Evolutionary conservation across 2,329 filamentous ascomycete genomes (phyloP), one percentile per base, ranked within the genome.

Genomic region (Apiospora koreana): DNA sequence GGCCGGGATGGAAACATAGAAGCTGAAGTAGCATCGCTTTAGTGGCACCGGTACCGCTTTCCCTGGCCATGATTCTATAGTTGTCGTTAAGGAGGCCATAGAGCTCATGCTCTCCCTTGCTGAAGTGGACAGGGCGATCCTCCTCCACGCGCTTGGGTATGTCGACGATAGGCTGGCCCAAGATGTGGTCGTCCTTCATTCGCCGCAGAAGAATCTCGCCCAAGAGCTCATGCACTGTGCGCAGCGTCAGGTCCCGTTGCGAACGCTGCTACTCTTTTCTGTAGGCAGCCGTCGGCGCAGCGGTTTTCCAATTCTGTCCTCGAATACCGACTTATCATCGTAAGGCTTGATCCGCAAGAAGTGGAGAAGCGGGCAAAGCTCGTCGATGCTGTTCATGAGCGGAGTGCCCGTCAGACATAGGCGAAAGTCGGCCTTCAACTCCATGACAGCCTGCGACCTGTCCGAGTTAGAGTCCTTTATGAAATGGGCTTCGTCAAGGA

Each of bases 361-460:
- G 2, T 88, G 88, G 66, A 97, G 85, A 18, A 97, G 83, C 1
- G 94, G 92, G 77, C 89, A 96, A 2, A 97, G 85, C 76, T 98
- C 95, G 42, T 89, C 85, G 2, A 95, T 89, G 16, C 87, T 90
- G 75, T 97, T 98, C 93, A 97, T 97, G 91, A 96, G 94, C 0
- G 93, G 93, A 0, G 93, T 96, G 28, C 93, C 93, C 7, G 92
- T 95, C 81, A 96, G 88, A 77, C 92, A 94, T 80, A 93, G 90
- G 54, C 93, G 86, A 77, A 92, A 89, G 35, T 82, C 85, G n/a
- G 92, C 84, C 71, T 86, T 82, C 21, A 96, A 81, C n/a, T 81
- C 79, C 75, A 84, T 88, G 41, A 88, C 88, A 14, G 89, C 93
- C 72, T 85, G 84, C 0, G 92, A 88, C 7, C 86, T 82, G 71